Percentiles rank a stretch among this genome's conserved stretches.
Conservation (phyloP, 441 rosid genomes). For the Pelargonium fulgidum region DNA sequence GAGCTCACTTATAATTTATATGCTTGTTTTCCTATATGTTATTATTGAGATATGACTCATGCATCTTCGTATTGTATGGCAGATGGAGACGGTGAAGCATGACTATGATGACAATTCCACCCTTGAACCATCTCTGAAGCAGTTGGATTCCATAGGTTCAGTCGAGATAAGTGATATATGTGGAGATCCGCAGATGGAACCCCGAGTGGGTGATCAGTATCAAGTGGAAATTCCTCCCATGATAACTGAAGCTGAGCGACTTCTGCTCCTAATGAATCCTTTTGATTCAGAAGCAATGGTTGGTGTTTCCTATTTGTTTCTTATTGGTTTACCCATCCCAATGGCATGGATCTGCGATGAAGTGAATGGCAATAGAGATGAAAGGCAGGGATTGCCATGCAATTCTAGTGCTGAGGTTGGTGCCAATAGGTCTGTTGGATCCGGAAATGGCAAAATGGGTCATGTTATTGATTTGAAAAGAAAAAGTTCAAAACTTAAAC, state of each 20-base stretch:
- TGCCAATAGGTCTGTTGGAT: slow-evolving; percentile 32
- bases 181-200: slow-evolving; percentile 47
- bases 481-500: slow-evolving; percentile 23
- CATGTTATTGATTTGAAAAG: slow-evolving; percentile 25
- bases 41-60: slow-evolving; percentile 5
- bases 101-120: slow-evolving; percentile 28
- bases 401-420: slow-evolving; percentile 22
- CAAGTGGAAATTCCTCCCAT: slow-evolving; percentile 60
- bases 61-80: slow-evolving; percentile 17
- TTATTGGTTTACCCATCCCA: slow-evolving; percentile 43
- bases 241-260: slow-evolving; percentile 38
- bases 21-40: not conserved
- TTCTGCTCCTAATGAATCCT: slow-evolving; percentile 36
- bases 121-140: slow-evolving; percentile 32
- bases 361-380: slow-evolving; percentile 16
- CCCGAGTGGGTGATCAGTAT: slow-evolving; percentile 64
- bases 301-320: slow-evolving; percentile 37
- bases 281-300: slow-evolving; percentile 23
- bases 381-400: slow-evolving; percentile 24
- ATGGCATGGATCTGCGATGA: slow-evolving; percentile 35
- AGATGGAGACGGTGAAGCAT: slow-evolving; percentile 34
- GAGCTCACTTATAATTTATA: not conserved
- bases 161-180: slow-evolving; percentile 34
- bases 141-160: slow-evolving; percentile 27
- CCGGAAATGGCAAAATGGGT: slow-evolving; percentile 30